These are phyloP conservation scores for Arabidopsis suecica DNA, from an alignment of 345 rosid species.

Conservation along the genomic window DNA sequence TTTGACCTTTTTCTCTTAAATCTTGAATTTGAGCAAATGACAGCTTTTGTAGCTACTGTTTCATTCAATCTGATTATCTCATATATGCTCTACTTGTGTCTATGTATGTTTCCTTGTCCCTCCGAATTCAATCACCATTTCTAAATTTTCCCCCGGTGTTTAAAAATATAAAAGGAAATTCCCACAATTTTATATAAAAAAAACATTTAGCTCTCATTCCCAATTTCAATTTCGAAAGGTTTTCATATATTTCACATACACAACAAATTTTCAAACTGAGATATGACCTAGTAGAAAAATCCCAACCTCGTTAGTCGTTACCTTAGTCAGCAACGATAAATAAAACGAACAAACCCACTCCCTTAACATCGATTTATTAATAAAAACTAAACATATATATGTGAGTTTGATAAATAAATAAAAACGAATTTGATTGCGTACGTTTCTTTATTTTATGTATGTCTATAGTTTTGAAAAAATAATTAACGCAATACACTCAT, in stretches of 20 bases:
- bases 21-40: neutral
- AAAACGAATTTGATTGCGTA: no score
- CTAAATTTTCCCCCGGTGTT: neutral
- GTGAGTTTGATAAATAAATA: neutral
- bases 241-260: no score
- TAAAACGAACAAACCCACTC: neutral
- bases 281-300: neutral
- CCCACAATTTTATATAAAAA: neutral
- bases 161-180: neutral
- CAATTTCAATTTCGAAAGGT: neutral
- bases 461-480: no score
- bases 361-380: neutral
- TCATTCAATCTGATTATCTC: neutral
- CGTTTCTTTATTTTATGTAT: neutral
- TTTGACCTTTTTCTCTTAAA: neutral
- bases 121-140: neutral
- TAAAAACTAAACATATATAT: no score
- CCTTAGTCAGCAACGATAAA: neutral
- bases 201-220: neutral
- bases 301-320: neutral
- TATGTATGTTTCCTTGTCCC: neutral
- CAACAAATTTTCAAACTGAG: neutral
- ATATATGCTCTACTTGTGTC: neutral
- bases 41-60: slow-evolving; percentile 10
- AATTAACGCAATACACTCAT: no score